phyloP scores from a whole-genome alignment of 345 rosid species.

The Aurinia saxatilis region DNA sequence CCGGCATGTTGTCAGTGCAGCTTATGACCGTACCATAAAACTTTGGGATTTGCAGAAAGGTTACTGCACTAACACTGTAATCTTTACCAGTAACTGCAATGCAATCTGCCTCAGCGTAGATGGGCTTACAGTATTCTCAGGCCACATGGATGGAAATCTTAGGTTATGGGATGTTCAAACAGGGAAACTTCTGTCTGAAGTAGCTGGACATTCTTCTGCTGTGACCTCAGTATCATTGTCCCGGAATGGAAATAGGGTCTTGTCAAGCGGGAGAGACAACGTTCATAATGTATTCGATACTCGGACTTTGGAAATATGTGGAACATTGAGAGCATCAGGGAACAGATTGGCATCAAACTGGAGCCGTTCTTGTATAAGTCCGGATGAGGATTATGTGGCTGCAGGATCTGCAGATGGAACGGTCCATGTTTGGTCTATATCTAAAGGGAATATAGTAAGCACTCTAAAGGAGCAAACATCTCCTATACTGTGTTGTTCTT shows the following conservation, averaged over 20 bases:
- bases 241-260: conserved; percentile 56
- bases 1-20: conserved; percentile 82
- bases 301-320: conserved; percentile 77
- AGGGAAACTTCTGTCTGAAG: conserved; percentile 77
- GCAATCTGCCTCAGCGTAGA: conserved; percentile 74
- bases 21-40: conserved; percentile 94
- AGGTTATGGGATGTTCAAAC: conserved; percentile 92
- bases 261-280: conserved; percentile 94
- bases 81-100: conserved; percentile 88
- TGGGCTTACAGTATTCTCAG: conserved; percentile 88
- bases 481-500: conserved; percentile 80
- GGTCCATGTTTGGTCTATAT: conserved; percentile 71
- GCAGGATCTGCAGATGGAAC: conserved; percentile 92
- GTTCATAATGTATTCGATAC: conserved; percentile 81
- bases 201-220: conserved; percentile 80
- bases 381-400: conserved; percentile 73
- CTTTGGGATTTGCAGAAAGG: conserved; percentile 97
- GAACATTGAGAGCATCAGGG: conserved; percentile 68
- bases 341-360: conserved; percentile 87
- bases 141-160: conserved; percentile 93
- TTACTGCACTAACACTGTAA: conserved; percentile 83
- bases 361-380: conserved; percentile 96
- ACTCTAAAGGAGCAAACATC: conserved; percentile 72
- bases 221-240: conserved; percentile 70
- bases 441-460: conserved; percentile 64